Conservation (phyloP, 257 asterid genomes). For the Voacanga thouarsii region DNA sequence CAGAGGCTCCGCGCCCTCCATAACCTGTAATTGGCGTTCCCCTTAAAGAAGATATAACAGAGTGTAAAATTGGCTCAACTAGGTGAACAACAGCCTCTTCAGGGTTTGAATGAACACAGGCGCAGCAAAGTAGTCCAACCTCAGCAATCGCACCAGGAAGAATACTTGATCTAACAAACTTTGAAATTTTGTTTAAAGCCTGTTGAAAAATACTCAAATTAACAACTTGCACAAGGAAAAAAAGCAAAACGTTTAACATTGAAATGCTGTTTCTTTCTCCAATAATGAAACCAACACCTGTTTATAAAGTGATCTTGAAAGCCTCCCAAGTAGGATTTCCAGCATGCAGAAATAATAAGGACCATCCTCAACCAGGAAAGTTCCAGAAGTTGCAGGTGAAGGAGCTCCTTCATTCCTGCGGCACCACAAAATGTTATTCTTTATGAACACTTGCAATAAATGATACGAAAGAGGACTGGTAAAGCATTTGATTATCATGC, state of each 20-base stretch:
- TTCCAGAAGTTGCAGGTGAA: constrained; percentile 77
- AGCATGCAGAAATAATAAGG: constrained; percentile 95
- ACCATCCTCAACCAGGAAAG: constrained; percentile 93
- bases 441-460: constrained; percentile 9
- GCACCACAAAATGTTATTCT: constrained; percentile 26
- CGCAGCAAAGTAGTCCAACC: constrained; percentile 97
- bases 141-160: constrained; percentile 99
- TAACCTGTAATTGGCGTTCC: constrained; percentile 80
- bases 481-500: constrained; percentile 35
- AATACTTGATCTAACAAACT: constrained; percentile 82
- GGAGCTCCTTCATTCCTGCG: constrained; percentile 84
- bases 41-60: constrained; percentile 66
- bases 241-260: background rate
- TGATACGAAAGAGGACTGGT: constrained; percentile 19
- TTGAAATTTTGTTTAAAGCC: constrained; percentile 91
- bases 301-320: constrained; percentile 77
- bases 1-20: constrained; percentile 54
- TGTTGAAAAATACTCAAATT: constrained; percentile 25
- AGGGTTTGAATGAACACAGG: constrained; percentile 93
- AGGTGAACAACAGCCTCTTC: constrained; percentile 80
- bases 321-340: constrained; percentile 91
- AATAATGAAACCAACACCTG: constrained; percentile 50
- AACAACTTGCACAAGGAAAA: background rate
- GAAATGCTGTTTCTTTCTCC: background rate
- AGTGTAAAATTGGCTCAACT: constrained; percentile 71